Conservation (phyloP, 2,329 filamentous ascomycete genomes). For the Ceratocystiopsis minuta region DNA sequence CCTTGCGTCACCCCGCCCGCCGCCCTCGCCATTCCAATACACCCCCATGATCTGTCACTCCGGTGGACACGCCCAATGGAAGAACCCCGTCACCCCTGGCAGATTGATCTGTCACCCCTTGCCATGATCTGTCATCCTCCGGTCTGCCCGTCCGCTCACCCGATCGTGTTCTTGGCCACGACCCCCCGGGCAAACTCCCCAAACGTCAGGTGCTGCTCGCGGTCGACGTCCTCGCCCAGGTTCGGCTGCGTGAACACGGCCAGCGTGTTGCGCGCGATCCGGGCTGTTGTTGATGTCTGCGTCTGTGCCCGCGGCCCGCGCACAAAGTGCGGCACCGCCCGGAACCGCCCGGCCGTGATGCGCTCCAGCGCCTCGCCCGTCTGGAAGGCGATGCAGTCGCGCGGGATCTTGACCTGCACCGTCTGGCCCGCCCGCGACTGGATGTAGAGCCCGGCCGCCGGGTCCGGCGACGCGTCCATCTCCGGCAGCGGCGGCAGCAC, state of each 20-base stretch:
- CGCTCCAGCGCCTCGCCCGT: slow-evolving; percentile 82
- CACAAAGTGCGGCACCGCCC: slow-evolving; percentile 92
- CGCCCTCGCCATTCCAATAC: too few species aligned
- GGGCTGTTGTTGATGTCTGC: slow-evolving; percentile 12
- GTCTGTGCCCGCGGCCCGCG: slow-evolving; percentile 44
- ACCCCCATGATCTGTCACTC: too few species aligned
- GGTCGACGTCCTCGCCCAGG: slow-evolving; percentile 60
- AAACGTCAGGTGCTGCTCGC: slow-evolving; percentile 48
- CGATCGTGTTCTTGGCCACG: slow-evolving; percentile 41
- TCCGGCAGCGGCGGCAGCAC: slow-evolving; percentile 41
- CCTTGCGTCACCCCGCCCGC: too few species aligned
- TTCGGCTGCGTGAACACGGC: slow-evolving; percentile 97
- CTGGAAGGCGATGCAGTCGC: slow-evolving; percentile 87
- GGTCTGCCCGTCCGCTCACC: too few species aligned
- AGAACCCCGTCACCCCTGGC: too few species aligned
- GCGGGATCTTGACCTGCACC: slow-evolving; percentile 82
- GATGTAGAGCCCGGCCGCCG: slow-evolving; percentile 82
- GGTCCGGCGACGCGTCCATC: slow-evolving; percentile 59
- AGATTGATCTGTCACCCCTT: too few species aligned
- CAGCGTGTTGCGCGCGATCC: slow-evolving; percentile 67
- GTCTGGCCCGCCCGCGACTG: slow-evolving; percentile 64
- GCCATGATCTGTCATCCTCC: too few species aligned
- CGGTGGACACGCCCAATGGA: too few species aligned
- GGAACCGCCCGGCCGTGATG: slow-evolving; percentile 82
- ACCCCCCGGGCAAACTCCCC: slow-evolving; percentile 53